Evolutionary conservation across 1,284 basidiomycete species (phyloP).

Genomic region (Quambalaria eucalypti): DNA sequence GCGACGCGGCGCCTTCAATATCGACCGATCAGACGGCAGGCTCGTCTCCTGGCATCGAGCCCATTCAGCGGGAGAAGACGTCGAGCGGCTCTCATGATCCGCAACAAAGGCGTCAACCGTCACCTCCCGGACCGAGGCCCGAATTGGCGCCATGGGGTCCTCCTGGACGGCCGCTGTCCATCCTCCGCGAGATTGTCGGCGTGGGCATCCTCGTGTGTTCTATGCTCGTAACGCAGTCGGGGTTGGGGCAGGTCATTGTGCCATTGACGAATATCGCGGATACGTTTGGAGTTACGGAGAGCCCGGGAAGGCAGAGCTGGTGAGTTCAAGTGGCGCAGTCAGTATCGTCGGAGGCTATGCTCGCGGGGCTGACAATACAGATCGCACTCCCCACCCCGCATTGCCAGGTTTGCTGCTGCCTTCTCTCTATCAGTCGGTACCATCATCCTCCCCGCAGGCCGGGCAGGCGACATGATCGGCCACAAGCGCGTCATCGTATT

Average conservation of each 20-base stretch:
- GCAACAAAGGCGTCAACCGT: no score
- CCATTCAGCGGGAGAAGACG: no score
- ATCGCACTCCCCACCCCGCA: no score
- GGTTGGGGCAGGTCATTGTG: background rate
- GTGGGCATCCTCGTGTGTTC: background rate
- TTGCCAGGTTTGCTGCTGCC: constrained; percentile 27
- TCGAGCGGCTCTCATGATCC: no score
- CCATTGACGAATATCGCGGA: background rate
- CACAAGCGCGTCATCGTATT: constrained; percentile 21
- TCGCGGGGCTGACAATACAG: background rate
- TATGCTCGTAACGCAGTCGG: background rate
- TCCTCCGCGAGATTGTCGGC: background rate
- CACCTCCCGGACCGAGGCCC: no score
- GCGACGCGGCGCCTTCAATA: no score
- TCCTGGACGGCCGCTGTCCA: background rate
- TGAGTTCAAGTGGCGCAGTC: background rate
- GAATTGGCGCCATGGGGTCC: background rate
- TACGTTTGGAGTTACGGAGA: background rate
- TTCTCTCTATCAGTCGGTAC: constrained; percentile 32
- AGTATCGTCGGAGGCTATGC: background rate
- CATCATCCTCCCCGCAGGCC: constrained; percentile 29
- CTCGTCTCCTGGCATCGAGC: no score
- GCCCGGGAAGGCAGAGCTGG: background rate
- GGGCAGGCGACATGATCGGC: constrained; percentile 25
- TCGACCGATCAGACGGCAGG: no score